Base-by-base conservation (phyloP, 2,329 filamentous ascomycete species). In the Fusarium oxysporum region DNA sequence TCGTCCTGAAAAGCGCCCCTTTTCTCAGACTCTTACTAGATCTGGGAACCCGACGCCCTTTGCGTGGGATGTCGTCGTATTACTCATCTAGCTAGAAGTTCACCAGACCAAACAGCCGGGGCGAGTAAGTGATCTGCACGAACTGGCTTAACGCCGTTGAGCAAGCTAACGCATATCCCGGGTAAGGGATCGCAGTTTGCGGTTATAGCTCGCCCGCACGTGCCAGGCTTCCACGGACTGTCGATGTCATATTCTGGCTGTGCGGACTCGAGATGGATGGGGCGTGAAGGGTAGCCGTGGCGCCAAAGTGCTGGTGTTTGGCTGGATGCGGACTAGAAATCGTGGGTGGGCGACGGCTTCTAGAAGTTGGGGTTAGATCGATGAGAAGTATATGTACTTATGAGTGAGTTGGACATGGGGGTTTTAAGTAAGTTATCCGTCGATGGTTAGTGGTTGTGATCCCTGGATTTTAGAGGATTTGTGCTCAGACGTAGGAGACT, bases 381-480 rank as follows among this genome's bases (percentile, higher is more conserved):
- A 60, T 50, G 45, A 21, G 38, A 73, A 64, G 70, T 73, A 73
- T 59, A 43, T 19, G 57, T 73, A 73, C 70, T 58, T 73, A 3
- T 9, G 19, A 30, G 48, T 48, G 43, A 61, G 33, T 33, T 68
- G 47, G 16, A n/a, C 28, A 59, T 48, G 23, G 53, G 63, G 56
- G 25, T 66, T 38, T 71, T 73, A 71, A 51, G 54, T 68, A 73
- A 73, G 53, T 61, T 40, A 16, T 35, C 62, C 62, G 70, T 61
- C 3, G 28, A 54, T 41, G 41, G 16, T 28, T 41, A 33, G n/a
- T n/a, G 25, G 19, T 38, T 33, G 4, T 41, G 30, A 30, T 45
- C 38, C 38, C 32, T 41, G 47, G 55, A 54, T 43, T 41, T n/a
- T 35, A 54, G n/a, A 65, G 30, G 19, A 38, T 37, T 51, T 32